These are phyloP conservation scores for Cinnamomum micranthum DNA, from an alignment of 164 flowering plant species.

Conservation along the genomic window DNA sequence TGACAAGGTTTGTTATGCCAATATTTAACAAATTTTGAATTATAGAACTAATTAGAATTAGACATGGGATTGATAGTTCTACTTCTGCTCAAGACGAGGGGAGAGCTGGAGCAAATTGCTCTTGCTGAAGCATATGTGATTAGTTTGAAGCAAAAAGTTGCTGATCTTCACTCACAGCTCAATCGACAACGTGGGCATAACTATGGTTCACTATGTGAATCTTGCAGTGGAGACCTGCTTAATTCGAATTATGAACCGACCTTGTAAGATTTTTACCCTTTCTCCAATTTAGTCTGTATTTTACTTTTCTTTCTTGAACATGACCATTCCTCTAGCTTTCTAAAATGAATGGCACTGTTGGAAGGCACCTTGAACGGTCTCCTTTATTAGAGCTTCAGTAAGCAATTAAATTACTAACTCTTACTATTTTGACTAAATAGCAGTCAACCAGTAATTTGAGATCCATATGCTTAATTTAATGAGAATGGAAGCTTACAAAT, in stretches of 20 bases:
- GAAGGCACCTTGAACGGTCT: background rate
- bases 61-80: conserved; percentile 13
- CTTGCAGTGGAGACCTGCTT: conserved; percentile 24
- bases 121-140: conserved; percentile 56
- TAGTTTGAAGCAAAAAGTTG: conserved; percentile 62
- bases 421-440: background rate
- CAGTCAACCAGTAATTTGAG: no score
- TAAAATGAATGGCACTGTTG: background rate
- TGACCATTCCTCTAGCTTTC: background rate
- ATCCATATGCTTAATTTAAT: no score
- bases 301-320: background rate
- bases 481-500: no score
- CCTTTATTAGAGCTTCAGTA: background rate
- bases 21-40: conserved; percentile 1
- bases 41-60: conserved; percentile 3
- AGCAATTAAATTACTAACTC: background rate
- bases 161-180: conserved; percentile 58
- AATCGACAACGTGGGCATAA: conserved; percentile 41
- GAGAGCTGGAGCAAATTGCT: conserved; percentile 61
- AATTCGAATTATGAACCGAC: conserved; percentile 25
- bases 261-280: conserved; percentile 29
- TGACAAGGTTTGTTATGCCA: conserved; percentile 53
- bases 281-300: background rate
- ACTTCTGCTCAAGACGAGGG: conserved; percentile 48
- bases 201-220: conserved; percentile 22